phyloP scores from a whole-genome alignment of 805 yeast genomes.

The Hyphopichia homilentoma region DNA sequence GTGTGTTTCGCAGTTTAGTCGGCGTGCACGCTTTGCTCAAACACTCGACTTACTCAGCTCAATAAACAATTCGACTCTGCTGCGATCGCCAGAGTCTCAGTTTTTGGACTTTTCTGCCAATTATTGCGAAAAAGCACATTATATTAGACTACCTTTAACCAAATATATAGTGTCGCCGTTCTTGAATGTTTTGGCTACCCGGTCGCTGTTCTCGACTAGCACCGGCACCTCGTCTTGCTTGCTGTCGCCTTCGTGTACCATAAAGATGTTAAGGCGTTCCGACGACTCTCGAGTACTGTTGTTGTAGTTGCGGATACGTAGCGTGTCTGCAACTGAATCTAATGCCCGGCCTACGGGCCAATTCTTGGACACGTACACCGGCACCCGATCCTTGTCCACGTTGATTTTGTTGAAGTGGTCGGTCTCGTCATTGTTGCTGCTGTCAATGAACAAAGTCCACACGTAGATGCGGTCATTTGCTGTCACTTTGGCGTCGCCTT shows the following conservation, averaged over 20 bases:
- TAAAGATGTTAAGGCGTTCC: slow-evolving; percentile 47
- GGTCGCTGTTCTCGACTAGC: slow-evolving; percentile 25
- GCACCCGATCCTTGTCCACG: slow-evolving; percentile 22
- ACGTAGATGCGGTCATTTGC: slow-evolving; percentile 45
- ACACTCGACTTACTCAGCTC: too few relatives aligned
- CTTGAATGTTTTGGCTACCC: slow-evolving; percentile 38
- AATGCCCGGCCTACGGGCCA: slow-evolving; percentile 62
- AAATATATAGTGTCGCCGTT: slow-evolving; percentile 52
- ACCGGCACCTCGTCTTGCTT: slow-evolving; percentile 22
- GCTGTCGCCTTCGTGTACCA: slow-evolving; percentile 12
- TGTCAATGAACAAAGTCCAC: slow-evolving; percentile 41
- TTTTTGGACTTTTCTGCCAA: too few relatives aligned
- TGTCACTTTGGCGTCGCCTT: slow-evolving; percentile 48
- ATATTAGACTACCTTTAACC: slow-evolving; percentile 42
- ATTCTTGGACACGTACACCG: slow-evolving; percentile 46
- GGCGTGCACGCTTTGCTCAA: too few relatives aligned
- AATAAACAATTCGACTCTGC: too few relatives aligned
- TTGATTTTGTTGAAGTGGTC: slow-evolving; percentile 20
- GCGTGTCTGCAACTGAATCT: slow-evolving; percentile 47
- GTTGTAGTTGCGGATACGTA: slow-evolving; percentile 48
- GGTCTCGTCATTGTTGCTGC: slow-evolving; percentile 19
- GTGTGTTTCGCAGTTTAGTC: too few relatives aligned
- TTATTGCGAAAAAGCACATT: too few relatives aligned
- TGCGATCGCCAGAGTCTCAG: too few relatives aligned
- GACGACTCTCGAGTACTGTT: slow-evolving; percentile 39